Conservation (phyloP, 768 basidiomycete genomes). For the Strobilomyces dryophilus region DNA sequence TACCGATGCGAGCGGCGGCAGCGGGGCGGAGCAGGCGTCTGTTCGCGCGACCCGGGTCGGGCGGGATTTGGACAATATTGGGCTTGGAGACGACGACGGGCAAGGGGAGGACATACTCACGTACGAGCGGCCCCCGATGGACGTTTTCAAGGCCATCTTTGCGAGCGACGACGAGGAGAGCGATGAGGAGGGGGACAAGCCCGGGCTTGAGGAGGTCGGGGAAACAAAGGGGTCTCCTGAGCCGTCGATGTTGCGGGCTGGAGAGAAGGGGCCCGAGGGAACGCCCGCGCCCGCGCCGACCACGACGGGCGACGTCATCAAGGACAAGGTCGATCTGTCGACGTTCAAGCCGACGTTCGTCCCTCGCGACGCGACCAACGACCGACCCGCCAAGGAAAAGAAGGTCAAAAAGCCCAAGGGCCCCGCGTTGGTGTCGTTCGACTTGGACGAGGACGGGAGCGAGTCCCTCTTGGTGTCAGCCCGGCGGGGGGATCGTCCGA, state of each 20-base stretch:
- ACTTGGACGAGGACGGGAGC: slow-evolving; percentile 61
- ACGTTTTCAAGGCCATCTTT: slow-evolving; percentile 97
- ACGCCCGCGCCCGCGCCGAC: neutral
- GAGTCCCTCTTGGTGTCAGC: slow-evolving; percentile 31
- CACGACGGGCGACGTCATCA: neutral
- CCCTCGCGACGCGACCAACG: slow-evolving; percentile 39
- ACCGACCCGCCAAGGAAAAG: slow-evolving; percentile 45
- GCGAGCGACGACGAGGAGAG: slow-evolving; percentile 81
- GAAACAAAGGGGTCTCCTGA: slow-evolving; percentile 5
- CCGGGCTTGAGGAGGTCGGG: neutral
- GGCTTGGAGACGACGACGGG: slow-evolving; percentile 86
- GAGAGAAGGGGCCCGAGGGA: neutral
- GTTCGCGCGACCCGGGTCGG: no score
- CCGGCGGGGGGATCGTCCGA: slow-evolving; percentile 34
- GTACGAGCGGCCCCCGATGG: slow-evolving; percentile 83
- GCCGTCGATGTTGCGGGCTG: slow-evolving; percentile 6
- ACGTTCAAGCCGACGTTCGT: slow-evolving; percentile 90
- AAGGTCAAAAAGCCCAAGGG: slow-evolving; percentile 44
- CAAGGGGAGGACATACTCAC: slow-evolving; percentile 87
- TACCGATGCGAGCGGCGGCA: neutral
- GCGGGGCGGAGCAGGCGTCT: neutral
- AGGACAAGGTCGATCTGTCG: slow-evolving; percentile 46
- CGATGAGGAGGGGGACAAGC: slow-evolving; percentile 22
- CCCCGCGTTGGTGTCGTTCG: slow-evolving; percentile 65
- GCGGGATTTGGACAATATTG: slow-evolving; percentile 75